Base-by-base conservation (phyloP, 2,329 filamentous ascomycete species). In the Hypomyces perniciosus region DNA sequence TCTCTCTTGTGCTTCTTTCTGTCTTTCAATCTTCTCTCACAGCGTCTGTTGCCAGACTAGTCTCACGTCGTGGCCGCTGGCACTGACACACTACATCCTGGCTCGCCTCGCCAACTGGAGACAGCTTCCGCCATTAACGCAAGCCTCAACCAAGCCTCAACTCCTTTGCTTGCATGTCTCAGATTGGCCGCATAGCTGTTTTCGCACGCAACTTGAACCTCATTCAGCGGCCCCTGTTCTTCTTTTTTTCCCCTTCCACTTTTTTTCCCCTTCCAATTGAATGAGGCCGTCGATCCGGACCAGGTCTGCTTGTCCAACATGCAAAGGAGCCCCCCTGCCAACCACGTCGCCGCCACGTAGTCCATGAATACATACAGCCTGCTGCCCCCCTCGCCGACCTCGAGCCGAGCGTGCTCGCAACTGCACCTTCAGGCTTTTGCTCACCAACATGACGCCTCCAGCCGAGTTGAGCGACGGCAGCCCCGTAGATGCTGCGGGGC, bases 341-440 rank as follows among this genome's bases (percentile, higher is more conserved):
- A 59, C 49, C 52, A 50, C 52, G 55, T 47, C 47, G 49, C 45
- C 54, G 51, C 52, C 52, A 52, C 48, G 50, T 53, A 57, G 29
- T 30, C 38, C 39, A 44, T 38, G 44, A 46, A 26, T 43, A 41
- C 28, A 41, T 34, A 35, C 48, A 43, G 50, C 48, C 38, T 50
- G 31, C 45, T 20, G 45, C 44, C 44, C 41, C 42, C 20, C 26
- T 41, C 26, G n/a, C 30, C 27, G 4, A 31, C 41, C 44, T 27
- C 10, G 48, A 39, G 45, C 20, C 20, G 20, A 60, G 56, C 57
- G 63, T 66, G 63, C 58, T 65, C 48, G 58, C 62, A 54, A 58
- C 60, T 46, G 12, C 30, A 28, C 31, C 46, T 41, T 41, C 44
- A 51, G 30, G 35, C 35, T n/a, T 20, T 12, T 12, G 35, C 35